Evolutionary conservation across 1,139 yeast genomes (phyloP).

Genomic region (Nakaseomyces kungkrabaensis): DNA sequence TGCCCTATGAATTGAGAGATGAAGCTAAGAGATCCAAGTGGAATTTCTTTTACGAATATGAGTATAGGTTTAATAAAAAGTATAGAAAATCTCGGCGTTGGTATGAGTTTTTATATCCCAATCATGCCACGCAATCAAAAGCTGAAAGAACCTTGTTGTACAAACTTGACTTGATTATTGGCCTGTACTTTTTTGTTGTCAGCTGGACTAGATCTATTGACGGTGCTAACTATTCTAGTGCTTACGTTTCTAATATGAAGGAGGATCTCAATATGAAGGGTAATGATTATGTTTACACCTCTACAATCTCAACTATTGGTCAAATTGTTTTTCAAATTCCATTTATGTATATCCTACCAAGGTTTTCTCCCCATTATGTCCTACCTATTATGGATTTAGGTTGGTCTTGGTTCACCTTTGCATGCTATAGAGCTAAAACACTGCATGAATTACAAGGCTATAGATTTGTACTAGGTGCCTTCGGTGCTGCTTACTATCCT

Average conservation of each 20-base stretch:
- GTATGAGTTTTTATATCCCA: conserved; percentile 37
- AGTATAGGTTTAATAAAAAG: conserved; percentile 41
- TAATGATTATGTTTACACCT: conserved; percentile 52
- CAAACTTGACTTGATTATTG: conserved; percentile 52
- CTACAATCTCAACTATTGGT: conserved; percentile 50
- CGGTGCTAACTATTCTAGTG: conserved; percentile 46
- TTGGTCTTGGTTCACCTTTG: conserved; percentile 60
- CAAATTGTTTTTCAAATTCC: conserved; percentile 48
- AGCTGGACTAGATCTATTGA: conserved; percentile 67
- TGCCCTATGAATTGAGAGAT: conserved; percentile 31
- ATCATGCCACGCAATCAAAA: conserved; percentile 44
- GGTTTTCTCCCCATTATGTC: conserved; percentile 45
- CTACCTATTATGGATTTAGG: conserved; percentile 47
- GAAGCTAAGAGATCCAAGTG: conserved; percentile 57
- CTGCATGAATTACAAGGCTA: conserved; percentile 44
- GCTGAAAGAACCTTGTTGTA: conserved; percentile 45
- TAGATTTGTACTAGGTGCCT: conserved; percentile 55
- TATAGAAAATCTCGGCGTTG: conserved; percentile 40
- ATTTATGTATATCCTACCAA: conserved; percentile 34
- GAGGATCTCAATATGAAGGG: conserved; percentile 51
- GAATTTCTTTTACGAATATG: conserved; percentile 54
- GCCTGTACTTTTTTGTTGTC: conserved; percentile 50
- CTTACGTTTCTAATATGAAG: conserved; percentile 59
- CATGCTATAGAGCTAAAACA: conserved; percentile 38
- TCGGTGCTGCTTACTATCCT: conserved; percentile 52